A percentile compares a stretch with the other conserved stretches of the same genome.
Conservation (phyloP, 2,329 filamentous ascomycete genomes). For the Diaporthe sp. region DNA sequence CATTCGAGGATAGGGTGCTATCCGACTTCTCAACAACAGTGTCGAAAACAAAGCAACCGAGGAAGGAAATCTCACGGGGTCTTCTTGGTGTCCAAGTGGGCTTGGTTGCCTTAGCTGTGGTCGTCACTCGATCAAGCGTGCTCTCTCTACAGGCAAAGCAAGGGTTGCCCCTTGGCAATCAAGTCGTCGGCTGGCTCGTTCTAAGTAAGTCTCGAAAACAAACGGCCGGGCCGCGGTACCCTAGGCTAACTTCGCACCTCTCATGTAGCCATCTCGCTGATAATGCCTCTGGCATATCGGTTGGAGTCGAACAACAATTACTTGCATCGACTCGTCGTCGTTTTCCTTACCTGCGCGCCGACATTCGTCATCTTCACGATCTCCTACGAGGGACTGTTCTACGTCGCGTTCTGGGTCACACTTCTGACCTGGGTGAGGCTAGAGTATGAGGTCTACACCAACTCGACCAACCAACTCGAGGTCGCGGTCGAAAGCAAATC, state of each 20-base stretch:
- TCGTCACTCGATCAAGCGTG: slow-evolving; percentile 89
- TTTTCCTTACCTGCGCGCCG: slow-evolving; percentile 93
- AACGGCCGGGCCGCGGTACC: slow-evolving; percentile 22
- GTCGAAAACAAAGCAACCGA: slow-evolving; percentile 38
- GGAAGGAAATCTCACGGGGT: slow-evolving; percentile 62
- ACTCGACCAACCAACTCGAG: slow-evolving; percentile 42
- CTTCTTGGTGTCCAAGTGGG: slow-evolving; percentile 80
- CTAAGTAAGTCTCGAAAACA: slow-evolving; percentile 65
- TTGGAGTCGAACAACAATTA: slow-evolving; percentile 87
- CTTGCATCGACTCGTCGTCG: slow-evolving; percentile 85
- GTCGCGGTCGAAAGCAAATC: slow-evolving; percentile 16
- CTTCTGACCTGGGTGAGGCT: slow-evolving; percentile 92
- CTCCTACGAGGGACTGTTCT: slow-evolving; percentile 97
- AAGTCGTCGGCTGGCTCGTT: slow-evolving; percentile 85
- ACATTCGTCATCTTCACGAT: slow-evolving; percentile 96
- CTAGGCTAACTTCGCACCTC: slow-evolving; percentile 32
- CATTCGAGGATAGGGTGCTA: slow-evolving; percentile 76
- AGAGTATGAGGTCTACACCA: slow-evolving; percentile 79
- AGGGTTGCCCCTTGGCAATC: slow-evolving; percentile 88
- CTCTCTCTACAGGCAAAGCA: slow-evolving; percentile 84
- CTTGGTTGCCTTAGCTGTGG: slow-evolving; percentile 81
- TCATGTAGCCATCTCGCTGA: slow-evolving; percentile 73
- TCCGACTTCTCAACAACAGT: slow-evolving; percentile 52
- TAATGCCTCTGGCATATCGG: slow-evolving; percentile 84
- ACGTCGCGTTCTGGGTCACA: slow-evolving; percentile 85